Base-by-base conservation (phyloP, 139 green algal genomes). In the Nannochloris sp. region DNA sequence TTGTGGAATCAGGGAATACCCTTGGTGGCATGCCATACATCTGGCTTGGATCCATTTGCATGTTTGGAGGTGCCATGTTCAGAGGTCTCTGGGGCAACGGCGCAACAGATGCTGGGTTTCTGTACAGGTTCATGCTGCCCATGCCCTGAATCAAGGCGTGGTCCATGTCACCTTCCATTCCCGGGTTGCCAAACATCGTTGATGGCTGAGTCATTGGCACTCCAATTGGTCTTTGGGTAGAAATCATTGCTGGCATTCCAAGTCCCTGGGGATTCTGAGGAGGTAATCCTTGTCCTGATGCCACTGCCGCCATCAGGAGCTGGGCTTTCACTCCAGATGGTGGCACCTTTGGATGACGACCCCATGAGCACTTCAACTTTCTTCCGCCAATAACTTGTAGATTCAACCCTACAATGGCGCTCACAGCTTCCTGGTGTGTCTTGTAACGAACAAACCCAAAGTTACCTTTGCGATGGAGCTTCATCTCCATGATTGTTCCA, bases 291-390 rank as follows among this genome's bases (percentile, higher is more conserved):
- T 50, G 23, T 48, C 65, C 59, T 28, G 65, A 65, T 3, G 65
- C 59, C 25, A 33, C 50, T 2, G 65, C 65, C 26, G 62, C 57
- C 30, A 79, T 74, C 36, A 94, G 94, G 59, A 85, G 87, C 73
- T 68, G 75, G 26, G 79, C 89, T 65, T 94, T 90, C 59, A 92
- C 92, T 62, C 86, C 82, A 16, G 73, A 91, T 49, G 80, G 79
- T 46, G 64, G 62, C n/a, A 36, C 63, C 50, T 49, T 61, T 37
- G 72, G 78, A 48, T 84, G 78, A 5, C 68, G 63, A 28, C 79
- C 79, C 79, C 79, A 85, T n/a, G 55, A 67, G 62, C 76, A 84
- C 56, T 81, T 84, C 17, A 85, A 36, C 13, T 66, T 49, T 49
- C 76, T 81, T 69, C 70, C 64, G 12, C 56, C 69, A 33, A 85